phyloP scores from a whole-genome alignment of 73 alveolate species.

The Durusdinium trenchii region DNA sequence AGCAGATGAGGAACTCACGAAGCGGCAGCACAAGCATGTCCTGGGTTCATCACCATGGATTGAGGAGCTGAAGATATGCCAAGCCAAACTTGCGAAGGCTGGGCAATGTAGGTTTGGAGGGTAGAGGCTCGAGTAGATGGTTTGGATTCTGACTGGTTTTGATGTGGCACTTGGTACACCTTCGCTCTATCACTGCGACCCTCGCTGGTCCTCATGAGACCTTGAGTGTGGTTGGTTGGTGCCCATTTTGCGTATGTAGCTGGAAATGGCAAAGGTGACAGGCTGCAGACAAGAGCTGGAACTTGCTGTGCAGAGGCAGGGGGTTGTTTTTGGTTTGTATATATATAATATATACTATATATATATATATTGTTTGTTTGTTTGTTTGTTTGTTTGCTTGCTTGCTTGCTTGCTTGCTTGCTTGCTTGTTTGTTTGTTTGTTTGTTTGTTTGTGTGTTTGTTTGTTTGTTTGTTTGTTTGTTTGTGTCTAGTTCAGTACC shows the following conservation, averaged over 20 bases:
- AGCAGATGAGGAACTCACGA: neutral
- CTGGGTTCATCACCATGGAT: neutral
- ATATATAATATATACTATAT: too few relatives aligned
- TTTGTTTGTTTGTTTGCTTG: too few relatives aligned
- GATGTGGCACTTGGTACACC: neutral
- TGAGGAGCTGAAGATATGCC: slow-evolving; percentile 24
- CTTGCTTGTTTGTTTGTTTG: too few relatives aligned
- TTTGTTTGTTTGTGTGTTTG: too few relatives aligned
- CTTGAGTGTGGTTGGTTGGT: neutral
- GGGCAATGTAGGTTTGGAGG: neutral
- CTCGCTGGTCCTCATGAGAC: too few relatives aligned
- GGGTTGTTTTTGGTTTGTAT: too few relatives aligned
- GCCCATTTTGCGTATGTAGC: too few relatives aligned
- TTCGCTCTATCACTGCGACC: neutral
- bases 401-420: too few relatives aligned
- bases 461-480: too few relatives aligned
- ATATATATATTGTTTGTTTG: too few relatives aligned
- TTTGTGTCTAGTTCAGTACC: too few relatives aligned
- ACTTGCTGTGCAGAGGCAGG: slow-evolving; percentile 30
- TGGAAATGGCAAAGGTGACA: neutral
- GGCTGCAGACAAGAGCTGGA: slow-evolving; percentile 78
- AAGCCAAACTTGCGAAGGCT: slow-evolving; percentile 49
- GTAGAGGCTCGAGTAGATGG: neutral
- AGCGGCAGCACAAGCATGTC: neutral
- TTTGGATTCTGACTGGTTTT: neutral